Evolutionary conservation across 2,329 filamentous ascomycete species (phyloP), one percentile per base, ranked within the genome.

Genomic region (Tolypocladium amazonense): DNA sequence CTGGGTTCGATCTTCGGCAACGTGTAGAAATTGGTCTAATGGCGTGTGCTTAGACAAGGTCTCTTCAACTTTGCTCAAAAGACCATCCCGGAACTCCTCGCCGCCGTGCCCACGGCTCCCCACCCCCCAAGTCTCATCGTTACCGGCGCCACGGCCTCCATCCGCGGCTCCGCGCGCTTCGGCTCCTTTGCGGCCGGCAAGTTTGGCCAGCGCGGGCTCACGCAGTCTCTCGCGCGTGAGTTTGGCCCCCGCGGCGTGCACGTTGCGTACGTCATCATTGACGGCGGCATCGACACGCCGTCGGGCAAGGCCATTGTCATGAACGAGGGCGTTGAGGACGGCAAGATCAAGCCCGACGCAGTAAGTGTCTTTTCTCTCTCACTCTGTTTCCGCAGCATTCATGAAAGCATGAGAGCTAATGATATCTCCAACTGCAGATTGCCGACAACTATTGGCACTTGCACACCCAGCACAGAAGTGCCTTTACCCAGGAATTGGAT

Each of bases 241-340:
- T 96, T 94, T 72, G 89, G 88, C 0, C 90, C 92, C 0, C 79
- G 89, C 71, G 92, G 92, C 2, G 82, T 96, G 1, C 92, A 96
- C 71, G 88, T 96, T 1, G 84, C 88, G 0, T 90, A 95, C 74
- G 85, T 87, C 6, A 85, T 96, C 62, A 87, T 95, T 59, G 92
- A 96, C 69, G 92, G 90, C 0, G 81, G 90, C 1, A 96, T 96
- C 71, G 88, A 95, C 71, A 92, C 89, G 58, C 88, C 89, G 0
- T 78, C 83, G 63, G 88, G 86, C 1, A 87, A 86, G 71, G 80
- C 79, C 0, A 70, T 66, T 53, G 69, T 66, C 33, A 69, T 73
- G 20, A 81, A 84, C 66, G 68, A 74, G 12, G 77, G 78, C 5
- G 75, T 71, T 6, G 73, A 77, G 50, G 81, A 83, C 66, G 75